Base-by-base conservation (phyloP, 1,284 basidiomycete genomes). In the Cystobasidium slooffiae region DNA sequence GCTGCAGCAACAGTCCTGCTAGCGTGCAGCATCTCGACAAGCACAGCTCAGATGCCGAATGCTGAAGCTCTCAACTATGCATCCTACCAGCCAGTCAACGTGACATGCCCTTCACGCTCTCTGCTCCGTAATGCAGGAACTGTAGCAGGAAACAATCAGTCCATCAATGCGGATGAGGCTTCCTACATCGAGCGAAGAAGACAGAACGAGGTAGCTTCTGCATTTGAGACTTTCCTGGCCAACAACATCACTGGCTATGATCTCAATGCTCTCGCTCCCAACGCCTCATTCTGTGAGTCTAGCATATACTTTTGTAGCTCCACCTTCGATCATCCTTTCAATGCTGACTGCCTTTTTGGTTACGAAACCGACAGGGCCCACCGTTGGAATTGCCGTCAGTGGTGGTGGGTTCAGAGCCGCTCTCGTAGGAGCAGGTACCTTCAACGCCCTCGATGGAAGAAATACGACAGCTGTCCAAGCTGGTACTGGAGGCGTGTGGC, bases 401-500 rank as follows among this genome's bases (percentile, higher is more conserved):
- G 77, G 77, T 7, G 77, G 77, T 31, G 88, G 88, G 0, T 84
- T 87, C 52, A 84, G 89, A 46, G 85, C 88, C 0, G 87, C 89
- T 0, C 85, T 86, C 75, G 89, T 86, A 74, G 88, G 86, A 4
- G 88, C 88, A 0, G 88, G 84, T 16, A 85, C 86, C 56, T 79
- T 90, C 9, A 86, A 83, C 44, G 89, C 83, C 0, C 82, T 90
- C 20, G 89, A 90, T 80, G 85, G 84, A 1, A 82, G 89, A 37
- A 88, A 90, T 75, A 79, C 81, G 1, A 84, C 86, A n/a, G 83
- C 88, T 18, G 86, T 86, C 77, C 77, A 81, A 1, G 84, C 82
- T 3, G 88, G 88, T 6, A 89, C 88, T 0, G 90, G 89, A 3
- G 89, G 89, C 2, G 80, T 90, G 0, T 82, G 90, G 51, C 89